Evolutionary conservation across 371 early-diverging fungal genomes (phyloP), one percentile per base, ranked within the genome.

Genomic region (Syncephalastrum sp.): DNA sequence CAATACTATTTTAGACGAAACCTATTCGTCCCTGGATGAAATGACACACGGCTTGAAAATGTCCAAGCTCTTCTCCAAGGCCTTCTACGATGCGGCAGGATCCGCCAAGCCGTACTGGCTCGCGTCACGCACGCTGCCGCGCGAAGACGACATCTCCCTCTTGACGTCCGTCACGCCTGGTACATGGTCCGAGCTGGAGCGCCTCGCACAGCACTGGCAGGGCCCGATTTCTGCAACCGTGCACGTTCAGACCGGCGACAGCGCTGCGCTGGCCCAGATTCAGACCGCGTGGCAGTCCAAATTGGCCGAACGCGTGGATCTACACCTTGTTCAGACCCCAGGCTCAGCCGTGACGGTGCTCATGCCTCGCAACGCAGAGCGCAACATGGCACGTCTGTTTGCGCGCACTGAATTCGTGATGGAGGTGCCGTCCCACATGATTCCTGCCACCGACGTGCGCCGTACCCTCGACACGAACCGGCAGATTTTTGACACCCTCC

Each of bases 311-410:
- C 61, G 74, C 33, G 74, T 70, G 5, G 73, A 75, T 63, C 24
- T 79, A 4, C 79, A 79, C 54, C 46, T 79, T 8, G 53, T 59
- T 5, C 62, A 46, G 14, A 54, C 67, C 4, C 64, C 72, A 1
- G 66, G 62, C 5, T 49, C 60, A 0, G 45, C 58, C 5, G 19
- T 72, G 3, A 61, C 67, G 12, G 71, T 76, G 2, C 54, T 70
- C 4, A 56, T 79, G 16, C 66, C 76, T 21, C 74, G 72, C 42
- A 79, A 79, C 46, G 72, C 74, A 13, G 75, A 76, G 44, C 72
- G 80, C n/a, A 79, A 79, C 42, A 50, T 79, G 55, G 80, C 80
- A 13, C 58, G 80, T 16, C 41, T 79, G 43, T 71, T 74, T 47
- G 67, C 80, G 2, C 67, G 62, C 12, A 72, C 75, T 2, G 71